Conservation (phyloP, 805 yeast species). For the Suhomyces vadensis region DNA sequence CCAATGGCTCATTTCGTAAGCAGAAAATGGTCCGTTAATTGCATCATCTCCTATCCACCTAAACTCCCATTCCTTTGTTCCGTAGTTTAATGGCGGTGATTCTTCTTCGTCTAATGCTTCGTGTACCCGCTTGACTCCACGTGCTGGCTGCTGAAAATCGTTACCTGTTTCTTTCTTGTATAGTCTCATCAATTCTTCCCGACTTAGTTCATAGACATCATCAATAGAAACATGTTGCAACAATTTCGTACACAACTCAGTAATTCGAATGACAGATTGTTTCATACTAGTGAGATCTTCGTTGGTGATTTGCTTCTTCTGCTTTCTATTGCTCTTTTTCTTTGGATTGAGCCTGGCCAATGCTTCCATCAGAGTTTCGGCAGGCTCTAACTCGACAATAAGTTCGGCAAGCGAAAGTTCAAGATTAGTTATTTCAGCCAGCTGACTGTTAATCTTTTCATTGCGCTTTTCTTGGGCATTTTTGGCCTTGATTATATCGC, state of each 20-base stretch:
- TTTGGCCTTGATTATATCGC: conserved; percentile 45
- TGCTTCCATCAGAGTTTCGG: conserved; percentile 61
- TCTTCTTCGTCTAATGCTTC: conserved; percentile 17
- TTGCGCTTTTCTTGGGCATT: conserved; percentile 30
- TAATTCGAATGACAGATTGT: conserved; percentile 33
- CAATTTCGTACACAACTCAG: conserved; percentile 51
- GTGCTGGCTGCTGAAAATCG: conserved; percentile 18
- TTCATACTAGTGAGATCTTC: neutral
- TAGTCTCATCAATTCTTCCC: conserved; percentile 55
- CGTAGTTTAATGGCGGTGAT: conserved; percentile 18
- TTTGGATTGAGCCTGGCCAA: conserved; percentile 41
- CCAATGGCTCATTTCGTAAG: conserved; percentile 60
- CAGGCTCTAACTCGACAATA: conserved; percentile 52
- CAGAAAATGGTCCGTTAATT: conserved; percentile 51
- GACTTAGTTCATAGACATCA: conserved; percentile 52
- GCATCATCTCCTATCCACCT: conserved; percentile 45
- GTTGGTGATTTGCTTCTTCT: conserved; percentile 15
- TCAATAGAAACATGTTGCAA: conserved; percentile 39
- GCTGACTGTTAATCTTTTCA: conserved; percentile 8
- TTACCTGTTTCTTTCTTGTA: conserved; percentile 47
- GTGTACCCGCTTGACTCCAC: conserved; percentile 23
- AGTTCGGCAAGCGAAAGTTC: conserved; percentile 26
- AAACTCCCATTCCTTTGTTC: conserved; percentile 48
- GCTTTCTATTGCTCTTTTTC: conserved; percentile 15
- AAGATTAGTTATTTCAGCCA: conserved; percentile 15